A percentile compares a stretch with the other conserved stretches of the same genome.
These are phyloP conservation scores for Dissophora globulifera DNA, from an alignment of 192 early-diverging fungal species.

Conservation along the genomic window DNA sequence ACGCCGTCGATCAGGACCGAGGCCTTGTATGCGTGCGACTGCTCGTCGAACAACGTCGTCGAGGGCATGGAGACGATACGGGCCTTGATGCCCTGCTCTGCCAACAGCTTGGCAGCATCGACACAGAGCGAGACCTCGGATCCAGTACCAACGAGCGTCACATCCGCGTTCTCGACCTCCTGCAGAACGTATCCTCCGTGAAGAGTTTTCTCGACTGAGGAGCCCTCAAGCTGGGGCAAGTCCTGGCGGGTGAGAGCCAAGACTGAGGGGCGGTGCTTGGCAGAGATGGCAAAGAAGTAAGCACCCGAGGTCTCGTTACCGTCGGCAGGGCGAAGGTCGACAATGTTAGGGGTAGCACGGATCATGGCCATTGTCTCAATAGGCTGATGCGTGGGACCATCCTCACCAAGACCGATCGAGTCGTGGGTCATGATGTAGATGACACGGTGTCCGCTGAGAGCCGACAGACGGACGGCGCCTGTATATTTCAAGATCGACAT, in stretches of 20 bases:
- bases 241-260: conserved; percentile 95
- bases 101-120: conserved; percentile 86
- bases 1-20: conserved; percentile 85
- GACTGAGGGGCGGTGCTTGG: conserved; percentile 81
- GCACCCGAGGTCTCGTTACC: conserved; percentile 94
- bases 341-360: conserved; percentile 92
- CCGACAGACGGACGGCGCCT: conserved; percentile 88
- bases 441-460: conserved; percentile 91
- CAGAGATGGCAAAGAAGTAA: conserved; percentile 85
- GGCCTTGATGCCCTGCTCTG: conserved; percentile 65
- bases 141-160: conserved; percentile 88
- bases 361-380: conserved; percentile 93
- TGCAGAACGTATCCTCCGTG: conserved; percentile 90
- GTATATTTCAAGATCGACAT: neutral
- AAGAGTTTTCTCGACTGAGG: conserved; percentile 81
- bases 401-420: conserved; percentile 94
- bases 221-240: conserved; percentile 90
- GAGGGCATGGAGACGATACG: conserved; percentile 97
- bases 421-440: conserved; percentile 99
- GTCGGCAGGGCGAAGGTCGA: conserved; percentile 93
- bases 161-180: conserved; percentile 68
- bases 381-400: conserved; percentile 99
- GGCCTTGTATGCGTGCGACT: conserved; percentile 81
- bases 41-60: conserved; percentile 90
- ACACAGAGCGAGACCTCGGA: conserved; percentile 94